Conservation (phyloP, 176 grass and related monocot species). For the Leersia perrieri region DNA sequence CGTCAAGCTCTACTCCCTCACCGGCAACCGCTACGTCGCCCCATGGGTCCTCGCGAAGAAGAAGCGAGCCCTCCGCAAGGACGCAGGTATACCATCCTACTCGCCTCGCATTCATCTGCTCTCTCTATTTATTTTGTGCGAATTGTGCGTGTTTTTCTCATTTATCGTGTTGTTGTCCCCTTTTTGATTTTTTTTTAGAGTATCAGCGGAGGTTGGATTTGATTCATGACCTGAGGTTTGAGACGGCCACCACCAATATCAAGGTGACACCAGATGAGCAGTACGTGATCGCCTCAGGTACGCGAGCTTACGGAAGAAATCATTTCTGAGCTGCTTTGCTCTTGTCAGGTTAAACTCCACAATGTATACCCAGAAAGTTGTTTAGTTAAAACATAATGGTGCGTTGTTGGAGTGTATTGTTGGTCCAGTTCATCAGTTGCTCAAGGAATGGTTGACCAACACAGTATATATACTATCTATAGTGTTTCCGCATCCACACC, state of each 20-base stretch:
- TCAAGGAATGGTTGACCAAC: background rate
- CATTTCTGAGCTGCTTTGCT: background rate
- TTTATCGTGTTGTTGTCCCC: background rate
- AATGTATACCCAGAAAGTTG: background rate
- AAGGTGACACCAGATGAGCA: slow-evolving; percentile 69
- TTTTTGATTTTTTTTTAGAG: slow-evolving; percentile 39
- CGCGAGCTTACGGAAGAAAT: background rate
- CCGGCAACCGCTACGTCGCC: slow-evolving; percentile 51
- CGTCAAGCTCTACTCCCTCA: slow-evolving; percentile 74
- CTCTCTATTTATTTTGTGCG: background rate
- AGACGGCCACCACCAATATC: slow-evolving; percentile 74
- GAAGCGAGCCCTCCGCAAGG: slow-evolving; percentile 66
- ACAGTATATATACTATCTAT: background rate
- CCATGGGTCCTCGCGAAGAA: slow-evolving; percentile 70
- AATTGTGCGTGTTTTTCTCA: background rate
- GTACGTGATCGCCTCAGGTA: slow-evolving; percentile 87
- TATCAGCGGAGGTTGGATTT: slow-evolving; percentile 74
- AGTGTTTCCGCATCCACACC: background rate
- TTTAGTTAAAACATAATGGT: background rate
- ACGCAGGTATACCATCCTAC: slow-evolving; percentile 50
- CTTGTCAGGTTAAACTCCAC: background rate
- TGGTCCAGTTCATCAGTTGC: background rate
- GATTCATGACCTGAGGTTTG: slow-evolving; percentile 84
- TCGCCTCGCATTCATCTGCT: background rate
- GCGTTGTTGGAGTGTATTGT: background rate